These are phyloP conservation scores for Wickerhamiella cacticola DNA, from an alignment of 805 yeast species.

Conservation along the genomic window DNA sequence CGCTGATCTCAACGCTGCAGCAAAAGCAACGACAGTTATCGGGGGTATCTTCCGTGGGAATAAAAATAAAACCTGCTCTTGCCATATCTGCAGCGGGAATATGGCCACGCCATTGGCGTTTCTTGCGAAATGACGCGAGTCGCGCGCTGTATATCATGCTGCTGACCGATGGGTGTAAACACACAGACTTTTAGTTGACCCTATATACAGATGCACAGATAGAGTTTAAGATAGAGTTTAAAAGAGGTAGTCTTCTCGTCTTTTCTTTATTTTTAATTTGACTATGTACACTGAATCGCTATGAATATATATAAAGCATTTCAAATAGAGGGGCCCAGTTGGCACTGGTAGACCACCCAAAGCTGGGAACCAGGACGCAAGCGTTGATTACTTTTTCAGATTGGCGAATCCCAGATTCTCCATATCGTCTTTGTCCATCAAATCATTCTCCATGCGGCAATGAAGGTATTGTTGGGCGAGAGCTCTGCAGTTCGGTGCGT, in stretches of 20 bases:
- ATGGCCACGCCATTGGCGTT: neutral
- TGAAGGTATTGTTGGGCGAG: slow-evolving; percentile 70
- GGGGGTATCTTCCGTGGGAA: neutral
- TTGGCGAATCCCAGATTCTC: slow-evolving; percentile 38
- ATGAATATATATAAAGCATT: neutral
- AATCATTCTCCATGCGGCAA: slow-evolving; percentile 76
- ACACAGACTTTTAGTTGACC: neutral
- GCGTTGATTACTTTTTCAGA: neutral
- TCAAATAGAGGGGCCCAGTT: no score
- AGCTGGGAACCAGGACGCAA: no score
- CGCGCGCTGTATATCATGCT: neutral
- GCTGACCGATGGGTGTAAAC: slow-evolving; percentile 2
- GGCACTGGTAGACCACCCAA: no score
- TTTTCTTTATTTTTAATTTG: no score
- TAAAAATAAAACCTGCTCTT: slow-evolving; percentile 8
- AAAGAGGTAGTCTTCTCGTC: no score
- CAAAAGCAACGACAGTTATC: slow-evolving; percentile 8
- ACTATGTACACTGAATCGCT: no score
- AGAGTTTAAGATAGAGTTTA: neutral
- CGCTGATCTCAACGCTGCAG: slow-evolving; percentile 8
- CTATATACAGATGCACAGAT: neutral
- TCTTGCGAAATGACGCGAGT: slow-evolving; percentile 1
- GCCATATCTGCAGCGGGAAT: slow-evolving; percentile 4
- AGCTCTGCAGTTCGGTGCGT: slow-evolving; percentile 81
- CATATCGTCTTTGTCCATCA: slow-evolving; percentile 53